Conservation (phyloP, 75 land plant species). For the Pseudotsuga menziesii region DNA sequence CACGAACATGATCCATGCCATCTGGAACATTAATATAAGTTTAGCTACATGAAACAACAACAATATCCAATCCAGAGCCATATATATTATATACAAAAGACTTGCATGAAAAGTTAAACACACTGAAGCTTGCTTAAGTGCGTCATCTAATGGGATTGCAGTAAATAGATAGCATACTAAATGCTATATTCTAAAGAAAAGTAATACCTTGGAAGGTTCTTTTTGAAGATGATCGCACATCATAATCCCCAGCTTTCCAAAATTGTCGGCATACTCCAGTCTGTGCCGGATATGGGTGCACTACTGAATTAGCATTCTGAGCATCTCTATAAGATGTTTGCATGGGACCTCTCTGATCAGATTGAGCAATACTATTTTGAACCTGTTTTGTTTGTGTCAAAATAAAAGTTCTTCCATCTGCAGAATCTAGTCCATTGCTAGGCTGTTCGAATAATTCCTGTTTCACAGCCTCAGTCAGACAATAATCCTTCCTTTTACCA, state of each 20-base stretch:
- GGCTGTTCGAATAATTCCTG: background rate
- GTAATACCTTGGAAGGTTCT: slow-evolving; percentile 4
- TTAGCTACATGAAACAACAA: background rate
- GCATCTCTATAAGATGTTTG: slow-evolving; percentile 2
- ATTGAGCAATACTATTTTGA: background rate
- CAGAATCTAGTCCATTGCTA: background rate
- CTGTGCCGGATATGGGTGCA: background rate
- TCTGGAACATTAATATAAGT: slow-evolving; percentile 23
- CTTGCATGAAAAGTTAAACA: background rate
- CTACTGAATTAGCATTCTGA: background rate
- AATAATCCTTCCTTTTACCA: background rate
- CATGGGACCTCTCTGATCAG: slow-evolving; percentile 2
- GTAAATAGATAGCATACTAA: background rate
- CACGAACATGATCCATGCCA: slow-evolving; percentile 57
- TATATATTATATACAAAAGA: background rate
- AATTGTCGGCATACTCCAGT: slow-evolving; percentile 15
- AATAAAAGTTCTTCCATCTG: background rate
- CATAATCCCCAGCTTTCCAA: slow-evolving; percentile 31
- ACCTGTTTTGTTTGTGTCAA: background rate
- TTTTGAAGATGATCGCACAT: slow-evolving; percentile 3
- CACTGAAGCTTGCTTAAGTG: background rate
- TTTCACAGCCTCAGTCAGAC: background rate
- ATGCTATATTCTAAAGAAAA: background rate
- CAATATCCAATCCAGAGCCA: background rate
- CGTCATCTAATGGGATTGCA: background rate